Percentiles rank a stretch among this genome's conserved stretches.
These are phyloP conservation scores for Suhomyces xylopsoci DNA, from an alignment of 805 yeast genomes.

Conservation along the genomic window DNA sequence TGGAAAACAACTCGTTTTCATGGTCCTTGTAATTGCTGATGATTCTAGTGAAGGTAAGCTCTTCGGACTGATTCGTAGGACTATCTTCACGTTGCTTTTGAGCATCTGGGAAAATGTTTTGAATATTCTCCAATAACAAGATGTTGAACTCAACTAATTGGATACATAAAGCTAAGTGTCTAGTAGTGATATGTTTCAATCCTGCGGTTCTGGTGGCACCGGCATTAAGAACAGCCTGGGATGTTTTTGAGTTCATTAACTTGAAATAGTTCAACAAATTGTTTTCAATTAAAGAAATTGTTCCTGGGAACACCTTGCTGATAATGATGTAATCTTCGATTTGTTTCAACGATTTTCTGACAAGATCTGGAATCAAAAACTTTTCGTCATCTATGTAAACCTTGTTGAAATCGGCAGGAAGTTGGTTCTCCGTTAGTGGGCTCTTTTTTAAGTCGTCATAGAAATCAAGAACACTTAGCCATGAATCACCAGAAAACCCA, in stretches of 20 bases:
- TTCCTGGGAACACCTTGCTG: constrained; percentile 52
- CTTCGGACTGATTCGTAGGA: constrained; percentile 16
- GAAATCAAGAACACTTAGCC: constrained; percentile 27
- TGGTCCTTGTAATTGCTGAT: constrained; percentile 52
- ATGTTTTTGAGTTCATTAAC: constrained; percentile 50
- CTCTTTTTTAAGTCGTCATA: constrained; percentile 9
- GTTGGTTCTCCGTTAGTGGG: background rate
- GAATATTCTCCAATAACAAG: constrained; percentile 37
- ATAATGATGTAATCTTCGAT: constrained; percentile 56
- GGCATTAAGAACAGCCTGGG: constrained; percentile 65
- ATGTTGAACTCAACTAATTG: constrained; percentile 53
- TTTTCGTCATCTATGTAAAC: constrained; percentile 16
- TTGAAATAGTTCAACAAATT: constrained; percentile 44
- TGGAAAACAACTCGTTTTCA: constrained; percentile 58
- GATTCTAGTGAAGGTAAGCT: constrained; percentile 27
- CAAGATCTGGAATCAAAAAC: constrained; percentile 31
- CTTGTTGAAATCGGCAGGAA: constrained; percentile 1
- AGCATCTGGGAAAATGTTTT: constrained; percentile 10
- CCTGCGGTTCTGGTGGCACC: constrained; percentile 77
- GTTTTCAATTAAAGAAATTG: constrained; percentile 37
- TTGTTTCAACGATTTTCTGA: constrained; percentile 18
- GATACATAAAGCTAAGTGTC: constrained; percentile 64
- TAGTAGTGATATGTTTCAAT: constrained; percentile 67
- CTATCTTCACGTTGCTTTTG: background rate
- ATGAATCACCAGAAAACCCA: constrained; percentile 25